Evolutionary conservation across 192 early-diverging fungal species (phyloP), one percentile per base, ranked within the genome.

Genomic region (Podila minutissima): DNA sequence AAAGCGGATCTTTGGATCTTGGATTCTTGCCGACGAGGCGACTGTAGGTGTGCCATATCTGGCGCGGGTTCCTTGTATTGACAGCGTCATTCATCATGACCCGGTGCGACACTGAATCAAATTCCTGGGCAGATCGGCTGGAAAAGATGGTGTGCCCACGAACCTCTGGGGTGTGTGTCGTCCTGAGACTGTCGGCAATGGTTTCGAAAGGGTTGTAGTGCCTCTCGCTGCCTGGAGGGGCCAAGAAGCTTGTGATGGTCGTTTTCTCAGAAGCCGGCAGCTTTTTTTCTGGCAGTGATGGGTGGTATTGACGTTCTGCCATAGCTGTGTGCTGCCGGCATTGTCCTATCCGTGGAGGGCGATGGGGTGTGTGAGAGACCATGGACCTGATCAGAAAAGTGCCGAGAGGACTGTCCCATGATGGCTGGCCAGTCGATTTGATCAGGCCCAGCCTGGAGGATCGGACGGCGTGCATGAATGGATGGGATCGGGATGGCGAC

Each of bases 401-500:
- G 3, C 70, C 77, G 3, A 81, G 62, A 22, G 66, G 77, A 35
- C 77, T 81, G 53, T 81, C 77, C 77, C 77, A 81, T 31, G 71
- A 73, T 15, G 13, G 46, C 4, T 65, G 53, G 9, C 31, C 58
- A 13, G 57, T 58, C 53, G 32, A 17, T 33, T 33, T 78, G 58
- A 37, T 15, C 32, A 20, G 15, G 26, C 55, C 58, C 11, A 69
- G 32, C 10, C 67, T 62, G 15, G 55, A 12, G 3, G 46, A 61
- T 22, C 35, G 32, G 46, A 50, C 48, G 28, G 64, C 64, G 37
- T 65, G 64, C 64, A 65, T 65, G 48, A 8, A 26, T 10, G 33
- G 20, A 8, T 31, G 19, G 24, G 10, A 61, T 22, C 50, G 24
- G 22, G 53, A 55, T 55, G n/a, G 53, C 24, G 17, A n/a, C 20